Evolutionary conservation across 139 green algal genomes (phyloP).

Genomic region (Pseudopediastrum boryanum): DNA sequence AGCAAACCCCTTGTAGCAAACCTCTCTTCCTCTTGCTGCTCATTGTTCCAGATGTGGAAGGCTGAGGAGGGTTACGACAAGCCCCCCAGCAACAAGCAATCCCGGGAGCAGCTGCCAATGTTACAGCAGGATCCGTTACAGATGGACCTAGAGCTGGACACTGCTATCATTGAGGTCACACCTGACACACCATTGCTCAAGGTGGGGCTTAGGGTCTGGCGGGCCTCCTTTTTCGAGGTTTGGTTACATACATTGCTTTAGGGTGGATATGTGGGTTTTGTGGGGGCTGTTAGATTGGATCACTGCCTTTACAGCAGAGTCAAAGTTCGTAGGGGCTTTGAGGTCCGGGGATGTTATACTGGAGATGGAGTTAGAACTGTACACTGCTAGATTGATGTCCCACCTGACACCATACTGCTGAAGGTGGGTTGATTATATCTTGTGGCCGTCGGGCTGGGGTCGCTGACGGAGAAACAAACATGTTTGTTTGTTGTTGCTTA

Average conservation of each 20-base stretch:
- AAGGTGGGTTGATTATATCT: no score
- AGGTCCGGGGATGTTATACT: no score
- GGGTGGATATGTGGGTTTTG: background rate
- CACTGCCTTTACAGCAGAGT: background rate
- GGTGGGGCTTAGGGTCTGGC: background rate
- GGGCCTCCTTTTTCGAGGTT: background rate
- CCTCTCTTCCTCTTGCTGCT: no score
- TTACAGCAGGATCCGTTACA: slow-evolving; percentile 31
- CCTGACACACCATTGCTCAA: slow-evolving; percentile 14
- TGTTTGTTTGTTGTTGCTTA: no score
- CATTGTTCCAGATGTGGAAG: slow-evolving; percentile 27
- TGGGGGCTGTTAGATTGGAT: background rate
- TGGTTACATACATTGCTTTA: background rate
- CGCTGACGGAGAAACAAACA: no score
- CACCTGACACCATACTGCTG: no score
- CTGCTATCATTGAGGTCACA: slow-evolving; percentile 9
- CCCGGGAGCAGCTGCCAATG: slow-evolving; percentile 13
- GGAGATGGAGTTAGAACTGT: no score
- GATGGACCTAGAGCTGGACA: slow-evolving; percentile 25
- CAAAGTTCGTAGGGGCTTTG: no score
- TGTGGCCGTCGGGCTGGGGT: no score
- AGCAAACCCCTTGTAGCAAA: no score
- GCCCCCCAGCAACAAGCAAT: slow-evolving; percentile 6
- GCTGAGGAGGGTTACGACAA: slow-evolving; percentile 22
- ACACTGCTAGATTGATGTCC: no score